A percentile compares a stretch with the other conserved stretches of the same genome.
These are phyloP conservation scores for Boletus insuetus DNA, from an alignment of 768 basidiomycete genomes.

Conservation along the genomic window DNA sequence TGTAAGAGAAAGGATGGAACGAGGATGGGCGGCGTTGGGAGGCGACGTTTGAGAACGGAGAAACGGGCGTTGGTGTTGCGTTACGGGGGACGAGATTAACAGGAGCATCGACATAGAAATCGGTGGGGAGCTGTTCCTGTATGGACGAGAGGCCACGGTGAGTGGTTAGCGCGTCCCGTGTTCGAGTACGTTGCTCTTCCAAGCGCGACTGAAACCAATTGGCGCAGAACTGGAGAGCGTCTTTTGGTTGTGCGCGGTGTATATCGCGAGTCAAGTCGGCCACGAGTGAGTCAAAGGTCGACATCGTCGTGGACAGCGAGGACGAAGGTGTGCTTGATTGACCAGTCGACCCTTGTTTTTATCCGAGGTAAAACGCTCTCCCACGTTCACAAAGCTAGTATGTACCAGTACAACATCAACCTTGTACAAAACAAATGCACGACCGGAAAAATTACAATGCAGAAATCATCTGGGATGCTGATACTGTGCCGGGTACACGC, in stretches of 20 bases:
- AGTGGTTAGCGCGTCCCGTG: slow-evolving; percentile 54
- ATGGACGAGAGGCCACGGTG: slow-evolving; percentile 50
- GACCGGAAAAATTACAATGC: background rate
- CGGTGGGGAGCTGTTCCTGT: slow-evolving; percentile 50
- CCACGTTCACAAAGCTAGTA: slow-evolving; percentile 24
- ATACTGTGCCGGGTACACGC: slow-evolving; percentile 31
- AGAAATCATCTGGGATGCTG: slow-evolving; percentile 30
- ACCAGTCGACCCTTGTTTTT: background rate
- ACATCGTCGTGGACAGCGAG: slow-evolving; percentile 34
- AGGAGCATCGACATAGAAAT: slow-evolving; percentile 58
- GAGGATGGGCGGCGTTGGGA: slow-evolving; percentile 52
- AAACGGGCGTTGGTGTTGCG: slow-evolving; percentile 42
- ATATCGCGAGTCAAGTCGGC: slow-evolving; percentile 84
- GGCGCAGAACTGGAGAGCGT: slow-evolving; percentile 88
- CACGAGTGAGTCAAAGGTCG: slow-evolving; percentile 81
- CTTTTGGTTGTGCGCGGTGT: slow-evolving; percentile 82
- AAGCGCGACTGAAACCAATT: slow-evolving; percentile 92
- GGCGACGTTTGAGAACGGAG: slow-evolving; percentile 54
- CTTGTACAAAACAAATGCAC: slow-evolving; percentile 9
- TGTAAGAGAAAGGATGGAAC: slow-evolving; percentile 54
- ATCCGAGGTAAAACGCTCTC: slow-evolving; percentile 12
- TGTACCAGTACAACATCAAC: background rate
- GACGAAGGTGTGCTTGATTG: background rate
- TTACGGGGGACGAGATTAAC: slow-evolving; percentile 29
- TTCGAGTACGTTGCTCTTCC: slow-evolving; percentile 78